phyloP scores from a whole-genome alignment of 805 yeast genomes.

The Yamadazyma akitaensis region DNA sequence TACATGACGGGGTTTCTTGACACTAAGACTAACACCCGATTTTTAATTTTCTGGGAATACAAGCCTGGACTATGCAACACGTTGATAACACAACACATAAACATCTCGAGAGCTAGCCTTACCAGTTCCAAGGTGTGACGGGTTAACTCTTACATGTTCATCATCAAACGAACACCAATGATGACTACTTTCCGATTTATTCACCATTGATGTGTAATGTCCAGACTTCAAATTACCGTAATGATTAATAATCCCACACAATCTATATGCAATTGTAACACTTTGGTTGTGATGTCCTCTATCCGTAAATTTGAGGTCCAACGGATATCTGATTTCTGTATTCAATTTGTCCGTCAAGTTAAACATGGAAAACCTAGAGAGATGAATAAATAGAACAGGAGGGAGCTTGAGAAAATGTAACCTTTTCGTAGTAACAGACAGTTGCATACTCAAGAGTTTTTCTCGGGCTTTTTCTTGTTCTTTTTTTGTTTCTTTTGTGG shows the following conservation, averaged over 20 bases:
- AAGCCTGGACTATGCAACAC: conserved; percentile 10
- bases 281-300: conserved; percentile 19
- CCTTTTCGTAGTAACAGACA: conserved; percentile 22
- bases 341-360: conserved; percentile 52
- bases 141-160: conserved; percentile 48
- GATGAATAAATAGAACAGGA: conserved; percentile 36
- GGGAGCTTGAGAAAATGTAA: conserved; percentile 34
- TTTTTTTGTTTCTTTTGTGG: conserved; percentile 27
- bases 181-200: conserved; percentile 40
- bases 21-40: conserved; percentile 18
- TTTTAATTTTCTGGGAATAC: no score
- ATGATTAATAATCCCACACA: conserved; percentile 68
- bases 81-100: conserved; percentile 66
- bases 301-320: conserved; percentile 46
- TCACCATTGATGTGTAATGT: conserved; percentile 69
- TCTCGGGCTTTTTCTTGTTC: conserved; percentile 3
- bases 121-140: conserved; percentile 46
- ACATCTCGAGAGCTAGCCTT: conserved; percentile 53
- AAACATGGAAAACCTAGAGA: conserved; percentile 44
- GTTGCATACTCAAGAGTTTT: conserved; percentile 7
- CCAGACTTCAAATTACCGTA: conserved; percentile 69
- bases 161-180: conserved; percentile 78
- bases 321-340: conserved; percentile 53
- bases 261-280: conserved; percentile 45
- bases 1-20: neutral